Percentiles rank a stretch among this genome's conserved stretches.
These are phyloP conservation scores for Phoenix dactylifera DNA, from an alignment of 176 grass and related monocot genomes.

Conservation along the genomic window DNA sequence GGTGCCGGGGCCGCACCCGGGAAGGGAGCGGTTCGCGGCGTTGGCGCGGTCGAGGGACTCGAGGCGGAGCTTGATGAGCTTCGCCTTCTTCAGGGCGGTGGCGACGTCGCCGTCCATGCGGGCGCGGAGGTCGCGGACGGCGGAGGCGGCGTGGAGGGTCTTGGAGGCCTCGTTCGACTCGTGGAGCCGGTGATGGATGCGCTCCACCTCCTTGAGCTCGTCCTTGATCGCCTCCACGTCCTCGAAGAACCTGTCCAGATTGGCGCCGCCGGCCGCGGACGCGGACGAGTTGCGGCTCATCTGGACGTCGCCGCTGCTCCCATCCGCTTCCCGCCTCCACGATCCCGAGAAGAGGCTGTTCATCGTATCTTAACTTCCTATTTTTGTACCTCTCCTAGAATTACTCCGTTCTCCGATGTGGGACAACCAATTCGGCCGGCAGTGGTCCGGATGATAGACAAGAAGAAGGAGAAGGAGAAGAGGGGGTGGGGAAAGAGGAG, in stretches of 20 bases:
- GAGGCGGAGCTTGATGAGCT: constrained; percentile 73
- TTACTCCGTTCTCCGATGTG: too few relatives aligned
- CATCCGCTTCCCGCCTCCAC: neutral
- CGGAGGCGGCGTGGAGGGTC: constrained; percentile 71
- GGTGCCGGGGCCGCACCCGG: constrained; percentile 41
- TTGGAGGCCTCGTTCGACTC: constrained; percentile 66
- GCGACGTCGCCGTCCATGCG: constrained; percentile 69
- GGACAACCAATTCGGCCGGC: too few relatives aligned
- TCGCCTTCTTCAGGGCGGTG: constrained; percentile 79
- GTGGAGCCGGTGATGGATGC: constrained; percentile 56
- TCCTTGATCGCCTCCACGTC: constrained; percentile 96
- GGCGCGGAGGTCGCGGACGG: constrained; percentile 49
- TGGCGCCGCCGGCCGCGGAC: constrained; percentile 37
- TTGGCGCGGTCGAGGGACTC: constrained; percentile 94
- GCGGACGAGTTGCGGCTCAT: constrained; percentile 21
- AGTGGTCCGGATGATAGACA: too few relatives aligned
- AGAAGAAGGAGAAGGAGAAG: too few relatives aligned
- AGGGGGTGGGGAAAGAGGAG: too few relatives aligned
- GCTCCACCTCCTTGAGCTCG: constrained; percentile 73
- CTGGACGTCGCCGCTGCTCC: constrained; percentile 38
- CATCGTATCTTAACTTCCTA: neutral
- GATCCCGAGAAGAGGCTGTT: constrained; percentile 3
- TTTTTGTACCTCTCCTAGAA: too few relatives aligned
- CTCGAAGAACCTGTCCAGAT: constrained; percentile 74
- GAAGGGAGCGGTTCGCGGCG: constrained; percentile 65